Evolutionary conservation across 805 yeast species (phyloP), one percentile per base, ranked within the genome.

Genomic region (Sugiyamaella floridensis): DNA sequence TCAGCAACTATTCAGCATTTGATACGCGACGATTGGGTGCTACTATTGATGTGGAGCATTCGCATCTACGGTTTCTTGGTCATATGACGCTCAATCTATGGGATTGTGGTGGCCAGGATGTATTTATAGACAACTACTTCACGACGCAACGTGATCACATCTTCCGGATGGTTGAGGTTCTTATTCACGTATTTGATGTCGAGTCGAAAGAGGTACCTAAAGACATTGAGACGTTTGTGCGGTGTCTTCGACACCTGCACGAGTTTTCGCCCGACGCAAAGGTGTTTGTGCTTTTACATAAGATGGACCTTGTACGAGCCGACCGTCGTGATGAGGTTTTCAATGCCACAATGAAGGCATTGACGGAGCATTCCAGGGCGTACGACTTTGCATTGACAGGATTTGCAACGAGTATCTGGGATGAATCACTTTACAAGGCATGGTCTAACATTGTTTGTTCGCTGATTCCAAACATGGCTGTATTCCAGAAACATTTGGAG

Each of bases 371-470:
- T 14, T 84, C 95, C 2, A 74, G 79, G 50, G 87, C 88, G 16
- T 83, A 71, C 62, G 77, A 79, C 1, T 88, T 89, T 69, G 73
- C 79, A 45, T 72, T 89, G 45, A 78, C 80, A 14, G 97, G 97
- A 1, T 92, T 89, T 65, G 92, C 97, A 5, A 93, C 98, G 0
- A 87, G 96, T 1, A 92, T 92, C 53, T 92, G 98, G 98, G 97
- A 92, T 70, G 98, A 92, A 67, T 82, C 92, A 63, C 73, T 92
- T 54, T 93, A 92, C 67, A 90, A 86, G 67, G 99, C 99, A 1
- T 93, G 99, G 99, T 87, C 96, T 2, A 86, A 83, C 48, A 92
- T 93, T 55, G 97, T 93, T 37, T 90, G 98, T 64, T 86, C 97
- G 1, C 75, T 93, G 59, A 92, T 93, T 53, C 97, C 99, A 12